Evolutionary conservation across 352 stramenopile genomes (phyloP), one percentile per base, ranked within the genome.

Genomic region (Blastocystis sp.): DNA sequence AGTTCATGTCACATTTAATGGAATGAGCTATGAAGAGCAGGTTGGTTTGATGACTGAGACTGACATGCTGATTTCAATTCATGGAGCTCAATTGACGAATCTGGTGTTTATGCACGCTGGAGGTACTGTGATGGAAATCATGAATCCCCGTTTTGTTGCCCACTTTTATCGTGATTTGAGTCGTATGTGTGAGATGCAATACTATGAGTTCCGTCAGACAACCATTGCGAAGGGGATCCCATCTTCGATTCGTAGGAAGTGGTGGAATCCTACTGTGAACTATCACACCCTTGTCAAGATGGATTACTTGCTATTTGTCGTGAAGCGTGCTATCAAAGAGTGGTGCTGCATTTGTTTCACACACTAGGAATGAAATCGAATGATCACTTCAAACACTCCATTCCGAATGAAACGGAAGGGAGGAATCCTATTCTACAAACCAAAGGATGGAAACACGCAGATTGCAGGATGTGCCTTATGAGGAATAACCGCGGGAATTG

Each of bases 21-120:
- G 14, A 56, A 14, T 56, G 48, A 56, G 5, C 0, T 56, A 17
- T 14, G 14, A 56, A 14, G 48, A 56, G 0, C 48, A 56, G 48
- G 5, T 56, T 7, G 48, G 14, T 7, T 17, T 56, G 5, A 56
- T 56, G 48, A 17, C 48, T 7, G 48, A 56, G 48, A 56, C 48
- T 7, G 14, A 56, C 48, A 7, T 56, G 48, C 48, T 74, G 23
- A 48, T 74, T 43, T 52, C 64, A n/a, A 74, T 52, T 45, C 64
- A 74, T 48, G 64, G 64, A 10, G 64, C 64, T 7, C 64, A 74
- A 28, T 41, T 74, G 21, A 41, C 41, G 64, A 74, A 74, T 48
- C 23, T 74, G 64, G 10, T 74, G 23, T 74, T 74, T n/a, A 34
- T 74, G 64, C 64, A 74, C 1, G 21, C 64, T 74, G 64, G 64